Conservation (phyloP, 495 filamentous ascomycete genomes). For the Trypethelium eluteriae region DNA sequence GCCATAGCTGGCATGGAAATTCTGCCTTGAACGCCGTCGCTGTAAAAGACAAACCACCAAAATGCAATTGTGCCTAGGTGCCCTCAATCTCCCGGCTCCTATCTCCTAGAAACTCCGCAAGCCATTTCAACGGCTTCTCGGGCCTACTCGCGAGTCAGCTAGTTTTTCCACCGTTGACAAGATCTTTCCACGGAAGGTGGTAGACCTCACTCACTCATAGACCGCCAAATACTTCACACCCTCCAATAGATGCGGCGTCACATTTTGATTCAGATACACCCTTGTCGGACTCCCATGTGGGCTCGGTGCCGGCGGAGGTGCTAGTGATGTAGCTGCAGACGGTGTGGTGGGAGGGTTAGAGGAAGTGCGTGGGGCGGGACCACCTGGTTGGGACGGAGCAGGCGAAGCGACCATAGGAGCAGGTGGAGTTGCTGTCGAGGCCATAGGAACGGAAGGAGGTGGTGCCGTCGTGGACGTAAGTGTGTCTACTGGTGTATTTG, state of each 20-base stretch:
- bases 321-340: slow-evolving; percentile 36
- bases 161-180: neutral
- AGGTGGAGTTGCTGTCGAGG: neutral
- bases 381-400: neutral
- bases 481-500: neutral
- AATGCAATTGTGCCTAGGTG: neutral
- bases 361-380: neutral
- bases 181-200: neutral
- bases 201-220: slow-evolving; percentile 49
- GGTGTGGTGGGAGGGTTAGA: slow-evolving; percentile 28
- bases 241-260: slow-evolving; percentile 76
- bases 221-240: slow-evolving; percentile 84
- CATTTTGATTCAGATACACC: slow-evolving; percentile 81
- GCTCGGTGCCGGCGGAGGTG: slow-evolving; percentile 32
- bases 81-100: slow-evolving; percentile 62
- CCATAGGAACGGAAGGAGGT: neutral
- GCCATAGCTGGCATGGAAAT: neutral
- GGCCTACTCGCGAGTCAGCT: slow-evolving; percentile 44
- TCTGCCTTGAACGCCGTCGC: neutral
- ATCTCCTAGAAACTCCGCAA: slow-evolving; percentile 81
- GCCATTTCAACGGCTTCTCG: slow-evolving; percentile 70
- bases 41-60: neutral
- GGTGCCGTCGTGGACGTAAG: neutral
- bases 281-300: slow-evolving; percentile 78
- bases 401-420: neutral